Percentiles rank a stretch among this genome's conserved stretches.
These are phyloP conservation scores for Citropsis articulata DNA, from an alignment of 345 rosid species.

Conservation along the genomic window DNA sequence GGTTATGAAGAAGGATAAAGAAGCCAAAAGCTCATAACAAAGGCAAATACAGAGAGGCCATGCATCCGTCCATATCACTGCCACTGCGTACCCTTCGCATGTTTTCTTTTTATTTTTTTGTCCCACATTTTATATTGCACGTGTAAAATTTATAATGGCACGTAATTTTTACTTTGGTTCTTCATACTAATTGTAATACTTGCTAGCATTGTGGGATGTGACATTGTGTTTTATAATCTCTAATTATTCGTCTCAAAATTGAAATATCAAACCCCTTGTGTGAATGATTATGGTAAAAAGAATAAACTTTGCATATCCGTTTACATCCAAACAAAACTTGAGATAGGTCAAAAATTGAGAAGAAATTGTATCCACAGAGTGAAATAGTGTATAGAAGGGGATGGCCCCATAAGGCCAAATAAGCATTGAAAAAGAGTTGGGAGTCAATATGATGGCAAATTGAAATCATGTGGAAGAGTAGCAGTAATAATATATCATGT, in stretches of 20 bases:
- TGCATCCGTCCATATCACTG: constrained; percentile 5
- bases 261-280: too few relatives aligned
- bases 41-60: constrained; percentile 25
- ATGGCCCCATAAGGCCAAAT: constrained; percentile 1
- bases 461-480: not conserved
- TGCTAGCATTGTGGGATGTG: too few relatives aligned
- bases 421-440: not conserved
- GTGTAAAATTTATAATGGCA: too few relatives aligned
- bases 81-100: not conserved
- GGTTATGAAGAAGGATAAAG: constrained; percentile 2
- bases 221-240: too few relatives aligned
- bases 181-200: too few relatives aligned
- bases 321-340: not conserved
- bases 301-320: too few relatives aligned
- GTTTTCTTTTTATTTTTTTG: not conserved
- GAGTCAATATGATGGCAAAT: not conserved
- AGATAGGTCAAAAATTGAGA: not conserved
- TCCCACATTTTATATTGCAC: too few relatives aligned
- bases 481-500: not conserved
- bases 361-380: not conserved
- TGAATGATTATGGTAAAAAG: not conserved
- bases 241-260: too few relatives aligned
- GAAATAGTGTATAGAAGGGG: not conserved
- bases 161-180: too few relatives aligned
- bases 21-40: not conserved